Conservation (phyloP, 805 yeast genomes). For the Lipomyces kockii region DNA sequence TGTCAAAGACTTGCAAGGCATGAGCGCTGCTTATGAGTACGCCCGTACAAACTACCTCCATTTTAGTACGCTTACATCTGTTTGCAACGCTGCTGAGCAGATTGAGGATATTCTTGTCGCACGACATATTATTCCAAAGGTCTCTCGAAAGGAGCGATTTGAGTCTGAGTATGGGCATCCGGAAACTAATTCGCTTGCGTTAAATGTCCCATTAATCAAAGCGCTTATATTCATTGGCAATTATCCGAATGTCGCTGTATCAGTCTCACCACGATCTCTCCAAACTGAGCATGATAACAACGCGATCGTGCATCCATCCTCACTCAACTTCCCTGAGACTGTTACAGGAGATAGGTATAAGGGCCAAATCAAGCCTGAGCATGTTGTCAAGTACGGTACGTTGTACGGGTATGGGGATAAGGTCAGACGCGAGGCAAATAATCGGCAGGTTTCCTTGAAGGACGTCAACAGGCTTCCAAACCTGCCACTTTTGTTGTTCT, state of each 20-base stretch:
- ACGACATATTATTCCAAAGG: conserved; percentile 22
- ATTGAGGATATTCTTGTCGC: conserved; percentile 25
- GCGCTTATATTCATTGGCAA: conserved; percentile 21
- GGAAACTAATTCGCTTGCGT: conserved; percentile 24
- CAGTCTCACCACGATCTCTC: conserved; percentile 7
- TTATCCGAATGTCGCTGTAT: conserved; percentile 32
- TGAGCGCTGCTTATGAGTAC: conserved; percentile 18
- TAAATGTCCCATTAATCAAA: conserved; percentile 22
- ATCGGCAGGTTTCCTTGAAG: conserved; percentile 25
- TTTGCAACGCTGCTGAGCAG: conserved; percentile 23
- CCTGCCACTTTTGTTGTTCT: conserved; percentile 21
- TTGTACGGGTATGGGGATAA: conserved; percentile 25
- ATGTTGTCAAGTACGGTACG: conserved; percentile 21
- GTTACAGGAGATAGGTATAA: conserved; percentile 15
- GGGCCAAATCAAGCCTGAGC: conserved; percentile 11
- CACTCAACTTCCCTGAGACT: conserved; percentile 28
- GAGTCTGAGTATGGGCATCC: conserved; percentile 24
- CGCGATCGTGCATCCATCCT: conserved; percentile 28
- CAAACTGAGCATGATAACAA: conserved; percentile 24
- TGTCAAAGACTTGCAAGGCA: conserved; percentile 9
- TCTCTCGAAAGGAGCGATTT: conserved; percentile 9
- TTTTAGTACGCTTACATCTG: conserved; percentile 13
- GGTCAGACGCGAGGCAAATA: conserved; percentile 23
- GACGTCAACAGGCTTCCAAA: conserved; percentile 5
- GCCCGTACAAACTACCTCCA: conserved; percentile 22